Percentiles rank a stretch among this genome's conserved stretches.
Evolutionary conservation across 192 early-diverging fungal genomes (phyloP).

Genomic region (Coemansia sp.): DNA sequence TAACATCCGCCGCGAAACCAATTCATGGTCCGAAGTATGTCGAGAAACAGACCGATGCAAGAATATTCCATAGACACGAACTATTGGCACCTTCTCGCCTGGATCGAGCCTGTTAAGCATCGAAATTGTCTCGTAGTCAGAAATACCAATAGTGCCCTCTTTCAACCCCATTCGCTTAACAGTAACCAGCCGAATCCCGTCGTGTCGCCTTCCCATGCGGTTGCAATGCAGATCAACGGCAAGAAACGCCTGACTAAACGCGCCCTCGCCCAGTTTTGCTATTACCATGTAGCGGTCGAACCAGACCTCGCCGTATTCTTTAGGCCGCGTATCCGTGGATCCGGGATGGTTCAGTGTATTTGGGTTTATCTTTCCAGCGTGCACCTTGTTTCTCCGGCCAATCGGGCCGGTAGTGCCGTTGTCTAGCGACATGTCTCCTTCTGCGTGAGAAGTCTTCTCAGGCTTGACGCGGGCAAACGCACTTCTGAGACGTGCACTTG

Average conservation of each 20-base stretch:
- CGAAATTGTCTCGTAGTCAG: conserved; percentile 46
- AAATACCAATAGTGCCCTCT: conserved; percentile 45
- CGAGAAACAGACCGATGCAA: conserved; percentile 18
- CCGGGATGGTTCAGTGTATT: conserved; percentile 6
- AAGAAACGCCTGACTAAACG: conserved; percentile 51
- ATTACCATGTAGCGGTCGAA: conserved; percentile 49
- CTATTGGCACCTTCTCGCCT: conserved; percentile 35
- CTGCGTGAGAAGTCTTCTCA: conserved; percentile 10
- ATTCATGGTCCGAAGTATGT: conserved; percentile 26
- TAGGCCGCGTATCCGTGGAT: conserved; percentile 18
- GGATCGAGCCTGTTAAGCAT: conserved; percentile 48
- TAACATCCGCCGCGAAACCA: conserved; percentile 17
- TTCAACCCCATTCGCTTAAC: conserved; percentile 47
- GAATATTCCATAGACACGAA: conserved; percentile 44
- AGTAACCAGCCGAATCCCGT: conserved; percentile 40
- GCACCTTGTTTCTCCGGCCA: conserved; percentile 22
- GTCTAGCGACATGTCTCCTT: conserved; percentile 8
- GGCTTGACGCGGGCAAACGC: conserved; percentile 46
- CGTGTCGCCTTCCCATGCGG: conserved; percentile 46
- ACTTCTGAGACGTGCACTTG: conserved; percentile 26
- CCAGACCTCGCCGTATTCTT: conserved; percentile 52
- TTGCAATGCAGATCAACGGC: conserved; percentile 41
- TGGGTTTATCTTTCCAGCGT: neutral
- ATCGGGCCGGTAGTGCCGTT: conserved; percentile 7
- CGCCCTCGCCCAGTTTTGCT: conserved; percentile 51